A percentile compares a stretch with the other conserved stretches of the same genome.
Evolutionary conservation across 192 early-diverging fungal genomes (phyloP).

Genomic region (Mortierella alpina): DNA sequence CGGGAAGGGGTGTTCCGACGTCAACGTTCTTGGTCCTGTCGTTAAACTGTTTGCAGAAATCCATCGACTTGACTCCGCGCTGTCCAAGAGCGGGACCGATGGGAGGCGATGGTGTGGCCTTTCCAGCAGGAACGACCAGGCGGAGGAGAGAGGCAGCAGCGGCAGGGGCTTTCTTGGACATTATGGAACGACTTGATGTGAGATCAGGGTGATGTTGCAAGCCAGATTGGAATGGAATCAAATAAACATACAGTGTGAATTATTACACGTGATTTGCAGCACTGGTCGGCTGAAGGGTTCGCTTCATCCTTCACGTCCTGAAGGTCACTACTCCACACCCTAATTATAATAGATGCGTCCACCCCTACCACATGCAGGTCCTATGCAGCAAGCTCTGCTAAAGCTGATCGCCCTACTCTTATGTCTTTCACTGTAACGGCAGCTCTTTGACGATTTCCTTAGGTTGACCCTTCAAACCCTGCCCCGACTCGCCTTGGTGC

Average conservation of each 20-base stretch:
- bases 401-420: constrained; percentile 11
- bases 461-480: too few relatives aligned
- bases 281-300: neutral
- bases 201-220: neutral
- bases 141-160: constrained; percentile 61
- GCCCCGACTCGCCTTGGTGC: neutral
- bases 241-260: neutral
- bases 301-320: neutral
- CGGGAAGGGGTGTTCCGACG: constrained; percentile 85
- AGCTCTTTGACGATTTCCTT: neutral
- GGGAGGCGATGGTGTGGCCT: constrained; percentile 93
- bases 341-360: neutral
- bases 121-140: constrained; percentile 88
- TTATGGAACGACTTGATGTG: neutral
- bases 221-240: neutral
- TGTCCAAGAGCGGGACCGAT: constrained; percentile 96
- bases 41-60: constrained; percentile 99
- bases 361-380: neutral
- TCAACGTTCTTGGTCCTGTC: constrained; percentile 90
- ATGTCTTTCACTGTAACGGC: constrained; percentile 9
- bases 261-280: neutral
- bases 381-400: neutral
- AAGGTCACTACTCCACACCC: neutral
- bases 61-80: constrained; percentile 97
- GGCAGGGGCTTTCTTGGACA: constrained; percentile 54